Evolutionary conservation across 2,329 filamentous ascomycete species (phyloP).

Genomic region (Hymenoscyphus occultus): DNA sequence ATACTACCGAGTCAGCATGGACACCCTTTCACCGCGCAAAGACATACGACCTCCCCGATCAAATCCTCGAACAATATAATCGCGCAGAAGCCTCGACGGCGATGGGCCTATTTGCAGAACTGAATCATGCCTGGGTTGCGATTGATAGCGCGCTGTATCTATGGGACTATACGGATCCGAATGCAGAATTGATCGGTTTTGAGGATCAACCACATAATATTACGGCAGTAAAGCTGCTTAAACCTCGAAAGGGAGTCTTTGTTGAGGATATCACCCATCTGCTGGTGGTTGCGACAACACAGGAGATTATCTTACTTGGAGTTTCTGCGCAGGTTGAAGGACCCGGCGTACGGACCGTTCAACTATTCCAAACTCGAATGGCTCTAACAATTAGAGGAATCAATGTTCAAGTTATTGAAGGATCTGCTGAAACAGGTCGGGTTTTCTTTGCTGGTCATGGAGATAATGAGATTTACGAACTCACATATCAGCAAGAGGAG

Average conservation of each 20-base stretch:
- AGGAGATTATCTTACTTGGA: slow-evolving; percentile 83
- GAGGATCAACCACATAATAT: slow-evolving; percentile 88
- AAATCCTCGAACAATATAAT: slow-evolving; percentile 91
- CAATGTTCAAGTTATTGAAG: slow-evolving; percentile 74
- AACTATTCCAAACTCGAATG: slow-evolving; percentile 88
- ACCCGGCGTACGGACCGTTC: slow-evolving; percentile 68
- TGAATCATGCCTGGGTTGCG: slow-evolving; percentile 92
- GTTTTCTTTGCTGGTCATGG: slow-evolving; percentile 86
- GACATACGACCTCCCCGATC: slow-evolving; percentile 86
- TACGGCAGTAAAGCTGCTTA: slow-evolving; percentile 82
- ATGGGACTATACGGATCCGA: slow-evolving; percentile 95
- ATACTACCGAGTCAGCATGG: slow-evolving; percentile 63
- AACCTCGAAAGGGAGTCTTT: slow-evolving; percentile 84
- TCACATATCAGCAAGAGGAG: slow-evolving; percentile 96
- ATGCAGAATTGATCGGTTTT: slow-evolving; percentile 86
- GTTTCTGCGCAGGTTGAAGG: slow-evolving; percentile 66
- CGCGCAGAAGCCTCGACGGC: slow-evolving; percentile 80
- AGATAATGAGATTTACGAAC: slow-evolving; percentile 87
- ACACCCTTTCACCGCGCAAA: slow-evolving; percentile 85
- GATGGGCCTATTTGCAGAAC: slow-evolving; percentile 92
- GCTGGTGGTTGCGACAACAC: slow-evolving; percentile 81
- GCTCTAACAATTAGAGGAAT: slow-evolving; percentile 71
- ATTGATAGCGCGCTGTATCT: slow-evolving; percentile 96
- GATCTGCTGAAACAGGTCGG: slow-evolving; percentile 73
- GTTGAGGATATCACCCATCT: slow-evolving; percentile 81